Evolutionary conservation across 495 filamentous ascomycete species (phyloP).

Genomic region (Parathielavia appendiculata): DNA sequence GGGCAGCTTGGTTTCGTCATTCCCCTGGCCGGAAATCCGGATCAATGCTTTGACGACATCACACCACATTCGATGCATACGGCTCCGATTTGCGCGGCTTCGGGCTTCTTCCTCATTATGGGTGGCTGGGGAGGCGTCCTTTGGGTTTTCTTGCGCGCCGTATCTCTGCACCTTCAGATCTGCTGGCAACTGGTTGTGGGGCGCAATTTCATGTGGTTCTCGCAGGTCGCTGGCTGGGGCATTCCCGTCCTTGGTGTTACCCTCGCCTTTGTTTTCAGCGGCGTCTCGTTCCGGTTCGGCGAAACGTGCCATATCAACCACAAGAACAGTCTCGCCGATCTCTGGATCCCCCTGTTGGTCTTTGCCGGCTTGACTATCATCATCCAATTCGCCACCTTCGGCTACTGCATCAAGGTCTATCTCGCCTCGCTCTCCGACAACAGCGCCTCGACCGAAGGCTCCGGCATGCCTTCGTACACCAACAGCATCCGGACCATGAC

Average conservation of each 20-base stretch:
- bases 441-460: slow-evolving; percentile 61
- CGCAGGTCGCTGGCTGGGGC: slow-evolving; percentile 76
- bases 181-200: slow-evolving; percentile 94
- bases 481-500: slow-evolving; percentile 77
- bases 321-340: slow-evolving; percentile 67
- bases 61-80: slow-evolving; percentile 92
- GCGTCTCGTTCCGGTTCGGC: slow-evolving; percentile 91
- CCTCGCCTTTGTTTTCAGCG: slow-evolving; percentile 74
- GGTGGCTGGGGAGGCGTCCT: slow-evolving; percentile 78
- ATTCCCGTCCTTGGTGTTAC: slow-evolving; percentile 68
- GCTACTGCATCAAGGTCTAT: slow-evolving; percentile 93
- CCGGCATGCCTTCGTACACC: slow-evolving; percentile 70
- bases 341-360: slow-evolving; percentile 84
- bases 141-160: slow-evolving; percentile 86
- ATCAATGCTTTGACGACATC: slow-evolving; percentile 83
- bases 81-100: slow-evolving; percentile 75
- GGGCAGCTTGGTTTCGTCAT: slow-evolving; percentile 77
- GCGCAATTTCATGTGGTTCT: slow-evolving; percentile 80
- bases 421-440: slow-evolving; percentile 75
- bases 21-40: slow-evolving; percentile 71
- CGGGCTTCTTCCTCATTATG: slow-evolving; percentile 75
- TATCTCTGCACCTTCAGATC: slow-evolving; percentile 94
- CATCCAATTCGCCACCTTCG: slow-evolving; percentile 79
- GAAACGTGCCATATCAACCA: slow-evolving; percentile 90
- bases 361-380: slow-evolving; percentile 73